Evolutionary conservation across 768 basidiomycete genomes (phyloP), one percentile per base, ranked within the genome.

Genomic region (Amanita subjunquillea): DNA sequence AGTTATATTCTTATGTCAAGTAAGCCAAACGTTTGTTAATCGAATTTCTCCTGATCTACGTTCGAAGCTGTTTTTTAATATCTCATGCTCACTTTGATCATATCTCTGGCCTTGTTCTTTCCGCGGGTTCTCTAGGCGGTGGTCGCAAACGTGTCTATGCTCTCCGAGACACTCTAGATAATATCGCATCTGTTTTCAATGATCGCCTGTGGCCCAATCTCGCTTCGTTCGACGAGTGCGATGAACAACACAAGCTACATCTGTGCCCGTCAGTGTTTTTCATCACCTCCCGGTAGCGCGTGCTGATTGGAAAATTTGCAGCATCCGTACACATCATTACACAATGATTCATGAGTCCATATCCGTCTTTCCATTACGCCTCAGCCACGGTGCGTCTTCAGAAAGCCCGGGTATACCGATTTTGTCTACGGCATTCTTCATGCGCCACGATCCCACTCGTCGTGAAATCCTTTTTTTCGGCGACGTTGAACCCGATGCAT

Each of bases 1-100:
- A 79, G 45, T 72, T 82, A 30, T 82, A 81, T 56, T 80, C 78
- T 9, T 75, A 68, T 55, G 70, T 81, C 29, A 68, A 69, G 75
- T 82, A 40, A 56, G 72, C 49, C 15, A 23, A 22, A 38, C 32
- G 36, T 17, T 43, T 42, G 29, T 32, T 50, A 39, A 22, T 47
- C 1, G 27, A 27, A 37, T 36, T 23, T 40, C 40, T 15, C 36
- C 22, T 29, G 53, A 34, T 46, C 41, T 55, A 37, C 36, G 29
- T 54, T 40, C 56, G 22, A 62, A 93, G 91, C 56, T 88, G 82
- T 57, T 95, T 87, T 61, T 73, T 94, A 55, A 72, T 96, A 58
- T 87, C 88, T 4, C 93, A 95, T 62, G 85, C 88, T 0, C 94
- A 98, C 66, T 69, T 97, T 25, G 94, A 98, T 68, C 94, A 98